Evolutionary conservation across 73 alveolate species (phyloP).

Genomic region (Tetrahymena thermophila): DNA sequence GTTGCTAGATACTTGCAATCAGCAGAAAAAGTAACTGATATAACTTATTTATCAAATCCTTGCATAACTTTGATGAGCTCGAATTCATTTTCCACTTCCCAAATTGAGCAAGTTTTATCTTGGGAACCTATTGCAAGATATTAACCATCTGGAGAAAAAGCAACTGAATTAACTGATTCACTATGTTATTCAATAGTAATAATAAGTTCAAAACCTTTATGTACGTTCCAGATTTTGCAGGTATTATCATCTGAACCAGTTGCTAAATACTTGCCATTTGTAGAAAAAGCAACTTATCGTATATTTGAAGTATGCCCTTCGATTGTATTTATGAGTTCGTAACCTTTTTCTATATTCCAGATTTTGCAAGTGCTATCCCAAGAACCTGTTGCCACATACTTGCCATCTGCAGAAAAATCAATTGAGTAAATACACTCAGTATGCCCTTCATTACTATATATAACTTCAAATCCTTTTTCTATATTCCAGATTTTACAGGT

Average conservation of each 20-base stretch:
- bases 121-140: background rate
- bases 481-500: background rate
- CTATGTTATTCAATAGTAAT: background rate
- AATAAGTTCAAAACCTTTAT: background rate
- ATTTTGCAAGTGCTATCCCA: too few relatives aligned
- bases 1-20: background rate
- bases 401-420: background rate
- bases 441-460: background rate
- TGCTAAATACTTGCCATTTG: background rate
- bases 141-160: background rate
- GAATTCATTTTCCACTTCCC: background rate
- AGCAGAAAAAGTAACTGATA: background rate
- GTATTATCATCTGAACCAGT: background rate
- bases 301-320: background rate
- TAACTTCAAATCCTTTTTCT: background rate
- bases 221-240: background rate
- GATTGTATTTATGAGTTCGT: background rate
- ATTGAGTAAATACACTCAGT: background rate
- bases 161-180: background rate
- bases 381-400: background rate
- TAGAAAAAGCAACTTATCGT: background rate
- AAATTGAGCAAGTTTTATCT: too few relatives aligned
- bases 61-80: too few relatives aligned
- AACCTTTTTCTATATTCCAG: background rate
- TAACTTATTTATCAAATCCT: too few relatives aligned